A percentile compares a stretch with the other conserved stretches of the same genome.
Conservation (phyloP, 73 alveolate genomes). For the Paramecium bursaria region DNA sequence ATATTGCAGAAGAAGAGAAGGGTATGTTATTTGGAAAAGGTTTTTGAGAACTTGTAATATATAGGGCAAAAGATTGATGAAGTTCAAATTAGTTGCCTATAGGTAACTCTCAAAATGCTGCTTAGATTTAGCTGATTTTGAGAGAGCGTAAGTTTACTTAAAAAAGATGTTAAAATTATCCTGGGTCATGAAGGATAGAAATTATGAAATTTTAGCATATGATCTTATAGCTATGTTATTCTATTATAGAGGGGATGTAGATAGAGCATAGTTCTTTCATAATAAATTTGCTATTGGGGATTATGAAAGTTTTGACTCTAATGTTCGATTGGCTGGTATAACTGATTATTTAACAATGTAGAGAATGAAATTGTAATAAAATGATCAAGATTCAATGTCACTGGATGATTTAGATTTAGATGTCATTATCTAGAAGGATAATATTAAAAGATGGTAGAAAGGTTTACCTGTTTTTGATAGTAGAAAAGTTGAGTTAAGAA, state of each 20-base stretch:
- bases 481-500: neutral
- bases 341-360: slow-evolving; percentile 12
- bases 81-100: slow-evolving; percentile 35
- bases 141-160: slow-evolving; percentile 7
- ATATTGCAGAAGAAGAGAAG: slow-evolving; percentile 54
- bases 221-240: slow-evolving; percentile 38
- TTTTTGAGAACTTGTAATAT: slow-evolving; percentile 54
- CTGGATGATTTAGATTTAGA: slow-evolving; percentile 58
- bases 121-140: slow-evolving; percentile 41
- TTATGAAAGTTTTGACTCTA: slow-evolving; percentile 1
- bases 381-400: slow-evolving; percentile 44
- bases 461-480: slow-evolving; percentile 56
- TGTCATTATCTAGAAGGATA: slow-evolving; percentile 29
- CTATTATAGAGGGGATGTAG: slow-evolving; percentile 58
- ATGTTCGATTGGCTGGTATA: slow-evolving; percentile 26
- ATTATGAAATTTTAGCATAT: slow-evolving; percentile 35
- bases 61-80: slow-evolving; percentile 13
- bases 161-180: slow-evolving; percentile 33
- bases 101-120: slow-evolving; percentile 15
- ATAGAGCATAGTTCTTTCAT: slow-evolving; percentile 56
- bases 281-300: slow-evolving; percentile 44
- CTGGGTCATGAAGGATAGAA: slow-evolving; percentile 58
- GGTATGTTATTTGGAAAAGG: slow-evolving; percentile 48
- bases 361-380: neutral
- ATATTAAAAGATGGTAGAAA: slow-evolving; percentile 45